Base-by-base conservation (phyloP, 768 basidiomycete species). In the Russula brevipes region DNA sequence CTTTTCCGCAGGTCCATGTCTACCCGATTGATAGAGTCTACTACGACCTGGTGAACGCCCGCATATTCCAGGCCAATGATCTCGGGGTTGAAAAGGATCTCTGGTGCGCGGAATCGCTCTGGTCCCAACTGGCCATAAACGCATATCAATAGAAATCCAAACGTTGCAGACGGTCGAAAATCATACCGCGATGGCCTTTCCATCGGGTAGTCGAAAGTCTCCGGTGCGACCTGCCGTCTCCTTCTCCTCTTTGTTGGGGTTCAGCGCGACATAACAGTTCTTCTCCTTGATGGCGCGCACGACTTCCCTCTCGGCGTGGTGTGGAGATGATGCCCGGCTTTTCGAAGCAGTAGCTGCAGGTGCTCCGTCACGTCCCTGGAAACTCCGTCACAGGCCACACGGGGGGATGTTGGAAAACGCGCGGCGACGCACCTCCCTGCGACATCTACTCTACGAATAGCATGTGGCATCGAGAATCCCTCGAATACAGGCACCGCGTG, bases 401-500 rank as follows among this genome's bases (percentile, higher is more conserved):
- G 8, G 10, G 12, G 51, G 36, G 39, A 61, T 59, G 51, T 44
- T 42, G 61, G 24, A n/a, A 12, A 39, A 49, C 19, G 47, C 14
- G 36, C 17, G 10, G 24, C 38, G 61, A 71, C 80, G 67, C 72
- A 91, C 93, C 95, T 83, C 73, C 97, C 97, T 42, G 97, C 97
- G 16, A 99, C 85, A 72, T 99, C 97, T 50, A 99, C 90, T 69
- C 97, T 82, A 46, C 94, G 86, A 68, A 98, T 95, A 45, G 97
- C 96, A 73, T 98, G 95, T 47, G 95, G 94, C 93, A 98, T 98
- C 6, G 94, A 95, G 79, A 98, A 98, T 0, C 97, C 97, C 72
- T 99, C 97, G 70, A 95, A 99, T 17, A 99, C 95, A 4, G 97
- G 97, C 3, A 99, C 97, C 14, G 97, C 93, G 66, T 99, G 97